Evolutionary conservation across 805 yeast species (phyloP), one percentile per base, ranked within the genome.

Genomic region (Candida silvicultrix): DNA sequence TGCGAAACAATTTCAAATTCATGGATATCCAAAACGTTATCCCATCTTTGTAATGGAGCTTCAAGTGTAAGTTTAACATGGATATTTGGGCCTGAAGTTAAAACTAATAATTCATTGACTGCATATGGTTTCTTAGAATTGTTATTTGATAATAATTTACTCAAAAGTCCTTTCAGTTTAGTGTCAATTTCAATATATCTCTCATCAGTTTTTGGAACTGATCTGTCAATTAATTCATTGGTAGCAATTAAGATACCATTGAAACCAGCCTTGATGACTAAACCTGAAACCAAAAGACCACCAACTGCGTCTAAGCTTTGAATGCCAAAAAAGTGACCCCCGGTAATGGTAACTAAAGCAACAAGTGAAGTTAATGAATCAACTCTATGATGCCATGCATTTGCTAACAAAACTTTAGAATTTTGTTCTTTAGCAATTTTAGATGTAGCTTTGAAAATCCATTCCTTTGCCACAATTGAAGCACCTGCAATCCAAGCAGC

Each of bases 371-470:
- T 95, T 55, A 94, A 64, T 1, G 96, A 85, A 61, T 94, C 99
- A 11, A 92, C 94, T 51, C 99, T 75, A 62, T 94, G 99, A 64
- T 94, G 99, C 98, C 99, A 94, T 3, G 99, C 99, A 60, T 94
- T 94, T 4, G 99, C 99, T 42, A 88, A 81, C 41, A 94, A 73
- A 4, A 94, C 98, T 51, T 89, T 88, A 0, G 97, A 89, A 59
- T 87, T 85, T 25, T 88, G 77, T 49, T 76, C 70, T 42, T 73
- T 71, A 1, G 97, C 99, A 20, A 94, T 80, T 49, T 80, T 79
- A 66, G 83, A 75, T 0, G 99, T 94, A 12, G 88, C 85, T 48
- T 80, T 80, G 66, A 80, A 94, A 38, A 94, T 78, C 77, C 95
- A 79, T 64, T 94, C 99, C 61, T 94, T 94, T 37, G 89, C 77